A percentile compares a stretch with the other conserved stretches of the same genome.
Evolutionary conservation across 2,329 filamentous ascomycete species (phyloP).

Genomic region (Onygenales sp.): DNA sequence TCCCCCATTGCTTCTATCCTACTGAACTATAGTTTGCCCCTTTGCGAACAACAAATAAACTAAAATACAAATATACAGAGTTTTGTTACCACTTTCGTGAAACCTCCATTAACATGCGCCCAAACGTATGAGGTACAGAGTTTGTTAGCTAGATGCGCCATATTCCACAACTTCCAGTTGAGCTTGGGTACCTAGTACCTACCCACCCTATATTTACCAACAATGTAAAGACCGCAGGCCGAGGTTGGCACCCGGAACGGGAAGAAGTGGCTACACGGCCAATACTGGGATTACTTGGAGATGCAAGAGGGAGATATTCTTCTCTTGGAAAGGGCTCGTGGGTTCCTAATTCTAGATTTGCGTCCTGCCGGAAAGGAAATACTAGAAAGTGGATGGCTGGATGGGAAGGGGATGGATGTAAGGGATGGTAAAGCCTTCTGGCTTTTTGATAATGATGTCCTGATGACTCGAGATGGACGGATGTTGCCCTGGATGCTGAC

Average conservation of each 20-base stretch:
- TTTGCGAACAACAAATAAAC: too few species aligned
- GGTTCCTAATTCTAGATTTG: slow-evolving; percentile 1
- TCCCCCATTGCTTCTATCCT: too few species aligned
- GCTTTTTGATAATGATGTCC: too few species aligned
- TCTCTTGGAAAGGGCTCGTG: slow-evolving; percentile 3
- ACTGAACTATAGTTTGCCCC: too few species aligned
- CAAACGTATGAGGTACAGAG: slow-evolving; percentile 1
- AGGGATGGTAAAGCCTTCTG: neutral
- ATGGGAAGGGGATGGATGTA: neutral
- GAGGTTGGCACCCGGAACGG: neutral
- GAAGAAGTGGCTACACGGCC: neutral
- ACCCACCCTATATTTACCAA: neutral
- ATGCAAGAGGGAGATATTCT: slow-evolving; percentile 2
- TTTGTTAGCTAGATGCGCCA: neutral
- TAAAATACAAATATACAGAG: too few species aligned
- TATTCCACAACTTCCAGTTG: slow-evolving; percentile 5
- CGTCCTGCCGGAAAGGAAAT: slow-evolving; percentile 4
- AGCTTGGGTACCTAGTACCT: neutral
- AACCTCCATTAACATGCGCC: too few species aligned
- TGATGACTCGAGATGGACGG: too few species aligned
- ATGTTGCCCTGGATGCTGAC: too few species aligned
- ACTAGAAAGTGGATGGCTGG: neutral
- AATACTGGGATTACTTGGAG: neutral
- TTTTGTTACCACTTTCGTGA: too few species aligned
- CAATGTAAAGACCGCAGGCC: slow-evolving; percentile 4